Percentiles rank a stretch among this genome's conserved stretches.
These are phyloP conservation scores for Penicillium glabrum DNA, from an alignment of 2,329 filamentous ascomycete species.

Conservation along the genomic window DNA sequence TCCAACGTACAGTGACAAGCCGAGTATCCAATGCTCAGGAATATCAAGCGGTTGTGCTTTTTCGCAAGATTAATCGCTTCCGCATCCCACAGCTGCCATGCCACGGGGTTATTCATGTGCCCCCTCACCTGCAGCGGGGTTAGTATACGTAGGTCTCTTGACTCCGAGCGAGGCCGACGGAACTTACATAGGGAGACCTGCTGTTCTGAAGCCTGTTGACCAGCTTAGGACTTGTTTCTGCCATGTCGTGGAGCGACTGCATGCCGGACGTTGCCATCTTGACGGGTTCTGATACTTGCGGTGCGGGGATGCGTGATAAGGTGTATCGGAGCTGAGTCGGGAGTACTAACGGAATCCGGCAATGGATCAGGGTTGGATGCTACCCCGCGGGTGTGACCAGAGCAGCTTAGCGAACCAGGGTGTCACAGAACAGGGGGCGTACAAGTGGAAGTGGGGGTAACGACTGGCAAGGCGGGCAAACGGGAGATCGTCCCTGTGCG, in stretches of 20 bases:
- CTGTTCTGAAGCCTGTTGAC: constrained; percentile 61
- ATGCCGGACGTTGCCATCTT: constrained; percentile 22
- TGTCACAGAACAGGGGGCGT: constrained; percentile 8
- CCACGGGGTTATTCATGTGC: constrained; percentile 78
- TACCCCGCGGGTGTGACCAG: constrained; percentile 14
- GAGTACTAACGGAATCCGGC: constrained; percentile 18
- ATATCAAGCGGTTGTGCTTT: constrained; percentile 82
- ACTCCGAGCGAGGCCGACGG: not conserved
- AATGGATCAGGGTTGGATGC: constrained; percentile 13
- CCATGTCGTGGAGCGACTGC: constrained; percentile 28
- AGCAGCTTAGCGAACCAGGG: constrained; percentile 1
- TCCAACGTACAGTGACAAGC: constrained; percentile 81
- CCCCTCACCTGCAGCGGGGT: constrained; percentile 57
- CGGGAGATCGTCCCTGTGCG: constrained; percentile 35
- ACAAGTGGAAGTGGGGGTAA: constrained; percentile 16
- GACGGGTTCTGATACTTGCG: not conserved
- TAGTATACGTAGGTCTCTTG: constrained; percentile 9
- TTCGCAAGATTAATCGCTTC: constrained; percentile 75
- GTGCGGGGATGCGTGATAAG: not conserved
- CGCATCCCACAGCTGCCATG: constrained; percentile 86
- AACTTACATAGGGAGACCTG: constrained; percentile 65
- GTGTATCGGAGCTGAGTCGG: constrained; percentile 4
- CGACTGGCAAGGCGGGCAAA: constrained; percentile 9
- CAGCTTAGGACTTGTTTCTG: constrained; percentile 36
- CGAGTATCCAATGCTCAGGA: constrained; percentile 91